phyloP scores from a whole-genome alignment of 164 flowering plant species.

The Warburgia ugandensis region DNA sequence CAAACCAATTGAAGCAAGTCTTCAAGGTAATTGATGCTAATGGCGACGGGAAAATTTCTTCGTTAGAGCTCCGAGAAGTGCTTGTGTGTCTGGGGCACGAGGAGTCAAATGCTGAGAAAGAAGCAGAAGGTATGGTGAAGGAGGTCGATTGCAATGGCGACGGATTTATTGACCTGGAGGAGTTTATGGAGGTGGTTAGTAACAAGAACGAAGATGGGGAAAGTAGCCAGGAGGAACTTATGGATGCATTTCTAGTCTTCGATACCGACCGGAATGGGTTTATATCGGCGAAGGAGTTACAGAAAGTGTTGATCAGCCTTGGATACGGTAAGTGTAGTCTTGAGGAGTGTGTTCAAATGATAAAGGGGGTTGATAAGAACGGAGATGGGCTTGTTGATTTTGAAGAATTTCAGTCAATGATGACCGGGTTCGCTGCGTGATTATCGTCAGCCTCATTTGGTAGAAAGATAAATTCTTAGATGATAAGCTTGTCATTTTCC shows the following conservation, averaged over 20 bases:
- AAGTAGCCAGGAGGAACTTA: slow-evolving; percentile 22
- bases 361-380: slow-evolving; percentile 54
- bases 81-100: slow-evolving; percentile 48
- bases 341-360: slow-evolving; percentile 46
- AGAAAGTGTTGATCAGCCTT: slow-evolving; percentile 36
- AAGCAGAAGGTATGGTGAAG: slow-evolving; percentile 50
- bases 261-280: slow-evolving; percentile 49
- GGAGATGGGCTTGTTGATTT: slow-evolving; percentile 69
- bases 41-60: slow-evolving; percentile 64
- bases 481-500: background rate
- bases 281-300: slow-evolving; percentile 55
- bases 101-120: slow-evolving; percentile 29
- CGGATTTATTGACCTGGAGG: slow-evolving; percentile 59
- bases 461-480: background rate
- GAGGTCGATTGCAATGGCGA: slow-evolving; percentile 54
- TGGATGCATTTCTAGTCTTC: slow-evolving; percentile 55
- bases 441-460: background rate
- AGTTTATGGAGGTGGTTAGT: slow-evolving; percentile 43
- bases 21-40: slow-evolving; percentile 59
- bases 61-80: slow-evolving; percentile 43
- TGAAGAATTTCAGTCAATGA: slow-evolving; percentile 59
- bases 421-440: slow-evolving; percentile 16
- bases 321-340: slow-evolving; percentile 37
- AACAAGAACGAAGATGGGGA: background rate
- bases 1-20: slow-evolving; percentile 45